Base-by-base conservation (phyloP, 2,329 filamentous ascomycete species). In the Plenodomus tracheiphilus region DNA sequence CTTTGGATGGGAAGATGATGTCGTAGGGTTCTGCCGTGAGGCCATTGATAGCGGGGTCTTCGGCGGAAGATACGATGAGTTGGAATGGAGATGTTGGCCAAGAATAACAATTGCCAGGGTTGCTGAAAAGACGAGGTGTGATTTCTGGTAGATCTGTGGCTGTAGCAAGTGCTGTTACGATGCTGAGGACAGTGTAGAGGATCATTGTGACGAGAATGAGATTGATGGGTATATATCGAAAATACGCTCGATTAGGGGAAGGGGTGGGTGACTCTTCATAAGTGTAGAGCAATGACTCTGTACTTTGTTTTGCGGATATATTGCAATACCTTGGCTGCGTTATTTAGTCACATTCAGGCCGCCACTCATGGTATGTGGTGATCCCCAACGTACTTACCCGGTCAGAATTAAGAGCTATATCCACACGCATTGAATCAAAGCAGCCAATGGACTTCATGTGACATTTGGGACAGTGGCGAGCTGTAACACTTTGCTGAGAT, bases 21-120 rank as follows among this genome's bases (percentile, higher is more conserved):
- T 34, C 18, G 19, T 39, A 30, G n/a, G 48, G 39, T 32, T 51
- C 38, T 10, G 30, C 34, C 21, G 39, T 39, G 7, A 47, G 35
- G 35, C 38, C 28, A 20, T 52, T 46, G 19, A 49, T 21, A 3
- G 41, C 49, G 8, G 36, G 8, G 41, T 52, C 45, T 16, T 45
- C 46, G 28, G 28, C 25, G 15, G n/a, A 34, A 11, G 25, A 32
- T 25, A 32, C 18, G 15, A 41, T 17, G 43, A 51, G 18, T 16
- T 16, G 18, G 39, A 46, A 25, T 22, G 18, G 9, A 18, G 22
- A 32, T 2, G 21, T 5, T 4, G 47, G 47, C 39, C 43, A 46
- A 20, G 15, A 30, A 16, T 8, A 2, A 21, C 47, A 44, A 20
- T 16, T 32, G 22, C 10, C 10, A 17, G 41, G 15, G 3, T 20